phyloP scores from a whole-genome alignment of 163 green algal genomes.

The Chlamydomonas reinhardtii region DNA sequence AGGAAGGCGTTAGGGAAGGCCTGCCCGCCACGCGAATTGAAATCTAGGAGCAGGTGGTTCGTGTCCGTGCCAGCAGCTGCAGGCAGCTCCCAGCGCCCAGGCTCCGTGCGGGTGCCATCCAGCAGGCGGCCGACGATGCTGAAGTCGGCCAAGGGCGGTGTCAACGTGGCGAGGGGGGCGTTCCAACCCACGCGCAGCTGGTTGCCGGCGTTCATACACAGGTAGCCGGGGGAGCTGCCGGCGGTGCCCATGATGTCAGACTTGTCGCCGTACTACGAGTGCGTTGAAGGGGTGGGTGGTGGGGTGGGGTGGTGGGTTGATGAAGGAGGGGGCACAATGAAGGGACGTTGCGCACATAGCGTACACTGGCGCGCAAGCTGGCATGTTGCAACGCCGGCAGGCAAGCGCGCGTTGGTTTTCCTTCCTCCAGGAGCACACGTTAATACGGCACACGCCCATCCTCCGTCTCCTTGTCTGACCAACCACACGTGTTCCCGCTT shows the following conservation, averaged over 20 bases:
- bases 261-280: constrained; percentile 15
- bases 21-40: not conserved
- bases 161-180: not conserved
- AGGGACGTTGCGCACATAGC: too few relatives aligned
- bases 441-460: too few relatives aligned
- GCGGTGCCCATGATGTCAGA: constrained; percentile 31
- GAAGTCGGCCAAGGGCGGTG: not conserved
- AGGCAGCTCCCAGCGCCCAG: not conserved
- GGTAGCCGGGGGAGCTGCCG: constrained; percentile 16
- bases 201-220: constrained; percentile 40
- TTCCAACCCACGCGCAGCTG: constrained; percentile 24
- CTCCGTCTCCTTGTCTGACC: too few relatives aligned
- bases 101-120: not conserved
- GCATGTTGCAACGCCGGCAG: too few relatives aligned
- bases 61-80: not conserved
- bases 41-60: constrained; percentile 8
- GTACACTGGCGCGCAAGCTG: too few relatives aligned
- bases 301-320: too few relatives aligned
- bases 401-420: too few relatives aligned
- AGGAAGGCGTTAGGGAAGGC: constrained; percentile 5
- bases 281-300: too few relatives aligned
- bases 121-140: not conserved
- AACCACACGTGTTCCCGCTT: too few relatives aligned
- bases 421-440: too few relatives aligned
- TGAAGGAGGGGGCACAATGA: too few relatives aligned